Conservation (phyloP, 2,329 filamentous ascomycete genomes). For the Aureobasidium pullulans region DNA sequence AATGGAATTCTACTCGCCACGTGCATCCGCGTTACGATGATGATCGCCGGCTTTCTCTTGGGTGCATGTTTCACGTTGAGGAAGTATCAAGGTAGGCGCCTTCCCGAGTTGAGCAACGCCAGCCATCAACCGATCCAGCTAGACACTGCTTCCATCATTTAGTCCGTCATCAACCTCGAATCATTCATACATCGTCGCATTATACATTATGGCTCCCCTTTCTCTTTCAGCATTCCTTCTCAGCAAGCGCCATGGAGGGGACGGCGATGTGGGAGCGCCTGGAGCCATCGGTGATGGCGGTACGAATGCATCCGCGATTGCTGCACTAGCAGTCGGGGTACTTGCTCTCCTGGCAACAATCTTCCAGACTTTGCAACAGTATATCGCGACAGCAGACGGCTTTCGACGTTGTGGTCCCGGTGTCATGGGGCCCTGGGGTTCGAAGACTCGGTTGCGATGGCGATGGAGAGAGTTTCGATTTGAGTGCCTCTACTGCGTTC, state of each 20-base stretch:
- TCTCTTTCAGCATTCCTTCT: neutral
- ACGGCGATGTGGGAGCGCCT: neutral
- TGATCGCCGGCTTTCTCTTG: no score
- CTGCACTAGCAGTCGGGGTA: neutral
- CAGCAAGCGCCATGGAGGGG: neutral
- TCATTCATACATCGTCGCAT: neutral
- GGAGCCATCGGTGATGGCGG: neutral
- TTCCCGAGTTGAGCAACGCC: neutral
- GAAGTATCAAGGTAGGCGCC: neutral
- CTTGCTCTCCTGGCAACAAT: conserved; percentile 4
- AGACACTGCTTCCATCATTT: neutral
- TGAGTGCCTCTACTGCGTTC: conserved; percentile 8
- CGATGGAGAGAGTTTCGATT: conserved; percentile 11
- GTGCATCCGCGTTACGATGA: no score
- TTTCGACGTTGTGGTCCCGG: neutral
- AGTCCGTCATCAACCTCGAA: neutral
- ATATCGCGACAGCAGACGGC: conserved; percentile 7
- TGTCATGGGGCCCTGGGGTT: conserved; percentile 10
- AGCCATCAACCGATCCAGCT: neutral
- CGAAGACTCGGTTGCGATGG: neutral
- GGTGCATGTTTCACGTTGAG: no score
- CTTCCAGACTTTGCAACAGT: conserved; percentile 1
- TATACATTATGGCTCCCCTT: neutral
- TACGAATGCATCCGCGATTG: neutral
- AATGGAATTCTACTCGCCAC: no score